These are phyloP conservation scores for Thelephora ganbajun DNA, from an alignment of 768 basidiomycete species.

Conservation along the genomic window DNA sequence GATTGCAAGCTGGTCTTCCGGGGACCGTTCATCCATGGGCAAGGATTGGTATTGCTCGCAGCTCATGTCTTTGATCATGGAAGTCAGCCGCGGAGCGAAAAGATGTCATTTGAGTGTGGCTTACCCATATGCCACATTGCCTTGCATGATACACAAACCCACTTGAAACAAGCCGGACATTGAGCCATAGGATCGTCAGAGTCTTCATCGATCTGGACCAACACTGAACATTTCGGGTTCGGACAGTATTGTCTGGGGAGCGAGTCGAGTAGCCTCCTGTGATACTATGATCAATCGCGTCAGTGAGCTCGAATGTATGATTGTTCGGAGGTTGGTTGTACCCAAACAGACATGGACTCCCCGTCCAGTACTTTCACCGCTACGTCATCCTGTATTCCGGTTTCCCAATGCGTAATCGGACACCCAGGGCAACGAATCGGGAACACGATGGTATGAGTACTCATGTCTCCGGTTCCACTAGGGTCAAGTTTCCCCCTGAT, in stretches of 20 bases:
- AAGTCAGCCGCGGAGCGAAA: neutral
- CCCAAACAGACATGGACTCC: constrained; percentile 23
- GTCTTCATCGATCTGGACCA: constrained; percentile 21
- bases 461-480: constrained; percentile 16
- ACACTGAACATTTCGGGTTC: constrained; percentile 22
- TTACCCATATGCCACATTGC: constrained; percentile 22
- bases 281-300: constrained; percentile 13
- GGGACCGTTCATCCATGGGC: constrained; percentile 23
- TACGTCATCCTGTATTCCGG: constrained; percentile 22
- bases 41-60: constrained; percentile 23
- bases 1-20: constrained; percentile 22
- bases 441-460: constrained; percentile 18
- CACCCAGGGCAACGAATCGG: constrained; percentile 27
- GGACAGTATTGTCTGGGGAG: constrained; percentile 24
- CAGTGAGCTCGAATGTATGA: neutral
- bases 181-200: constrained; percentile 18
- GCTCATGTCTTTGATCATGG: constrained; percentile 11
- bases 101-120: constrained; percentile 1
- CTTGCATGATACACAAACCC: constrained; percentile 23
- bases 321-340: constrained; percentile 5
- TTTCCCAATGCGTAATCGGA: constrained; percentile 16
- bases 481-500: constrained; percentile 23
- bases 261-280: constrained; percentile 22
- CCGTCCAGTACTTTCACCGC: constrained; percentile 19
- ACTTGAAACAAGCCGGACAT: constrained; percentile 20